These are phyloP conservation scores for Boletus sensibilis DNA, from an alignment of 768 basidiomycete species.

Conservation along the genomic window DNA sequence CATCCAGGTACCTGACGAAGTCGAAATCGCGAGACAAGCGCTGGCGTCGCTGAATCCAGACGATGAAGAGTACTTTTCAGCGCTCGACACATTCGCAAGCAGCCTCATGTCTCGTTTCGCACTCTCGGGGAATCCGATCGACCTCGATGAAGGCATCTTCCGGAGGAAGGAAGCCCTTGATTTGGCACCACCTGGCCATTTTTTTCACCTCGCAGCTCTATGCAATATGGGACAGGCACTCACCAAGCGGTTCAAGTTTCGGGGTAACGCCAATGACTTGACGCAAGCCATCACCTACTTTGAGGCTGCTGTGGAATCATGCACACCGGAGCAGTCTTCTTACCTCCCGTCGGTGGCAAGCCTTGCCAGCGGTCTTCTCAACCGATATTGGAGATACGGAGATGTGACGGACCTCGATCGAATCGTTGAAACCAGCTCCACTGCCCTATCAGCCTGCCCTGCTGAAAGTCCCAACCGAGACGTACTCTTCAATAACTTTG, in stretches of 20 bases:
- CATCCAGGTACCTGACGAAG: slow-evolving; percentile 3
- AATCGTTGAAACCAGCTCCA: slow-evolving; percentile 13
- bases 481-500: slow-evolving; percentile 24
- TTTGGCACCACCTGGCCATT: slow-evolving; percentile 22
- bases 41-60: slow-evolving; percentile 6
- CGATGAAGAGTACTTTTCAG: slow-evolving; percentile 7
- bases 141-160: slow-evolving; percentile 28
- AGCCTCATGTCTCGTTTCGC: slow-evolving; percentile 23
- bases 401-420: slow-evolving; percentile 19
- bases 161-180: slow-evolving; percentile 15
- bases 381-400: slow-evolving; percentile 17
- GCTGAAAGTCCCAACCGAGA: slow-evolving; percentile 14
- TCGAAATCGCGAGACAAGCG: slow-evolving; percentile 11
- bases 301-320: slow-evolving; percentile 11
- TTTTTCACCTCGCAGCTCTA: slow-evolving; percentile 12
- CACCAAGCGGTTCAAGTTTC: slow-evolving; percentile 21
- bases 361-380: slow-evolving; percentile 20
- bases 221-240: slow-evolving; percentile 22
- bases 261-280: slow-evolving; percentile 21
- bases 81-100: slow-evolving; percentile 9
- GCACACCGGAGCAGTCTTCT: slow-evolving; percentile 8
- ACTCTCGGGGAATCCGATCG: slow-evolving; percentile 18
- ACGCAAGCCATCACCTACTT: slow-evolving; percentile 18
- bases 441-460: slow-evolving; percentile 6
- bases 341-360: slow-evolving; percentile 20